phyloP scores from a whole-genome alignment of 1,139 yeast species.

The Suhomyces terraborum region DNA sequence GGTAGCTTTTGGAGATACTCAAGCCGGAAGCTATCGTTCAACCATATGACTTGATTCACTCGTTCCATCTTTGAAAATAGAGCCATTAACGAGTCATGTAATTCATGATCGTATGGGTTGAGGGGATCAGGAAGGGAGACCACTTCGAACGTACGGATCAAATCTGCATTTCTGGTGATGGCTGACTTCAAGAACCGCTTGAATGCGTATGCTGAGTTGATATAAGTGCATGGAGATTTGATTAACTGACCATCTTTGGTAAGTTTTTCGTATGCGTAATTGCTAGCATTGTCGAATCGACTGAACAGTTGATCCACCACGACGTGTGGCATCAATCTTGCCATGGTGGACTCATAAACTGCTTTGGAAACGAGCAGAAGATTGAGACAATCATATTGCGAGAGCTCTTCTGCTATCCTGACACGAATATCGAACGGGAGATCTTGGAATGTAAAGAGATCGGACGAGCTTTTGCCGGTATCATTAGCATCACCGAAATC shows the following conservation, averaged over 20 bases:
- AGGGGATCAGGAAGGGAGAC: conserved; percentile 39
- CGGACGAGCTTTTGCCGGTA: no score
- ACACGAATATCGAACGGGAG: conserved; percentile 44
- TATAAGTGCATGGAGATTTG: conserved; percentile 28
- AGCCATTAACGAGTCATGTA: conserved; percentile 20
- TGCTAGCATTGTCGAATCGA: conserved; percentile 37
- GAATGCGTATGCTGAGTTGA: conserved; percentile 38
- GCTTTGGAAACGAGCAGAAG: conserved; percentile 34
- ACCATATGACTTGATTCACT: conserved; percentile 36
- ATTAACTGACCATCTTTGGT: conserved; percentile 1
- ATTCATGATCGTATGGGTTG: conserved; percentile 33
- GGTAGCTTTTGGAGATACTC: conserved; percentile 29
- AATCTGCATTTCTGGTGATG: not conserved
- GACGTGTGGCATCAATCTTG: conserved; percentile 40
- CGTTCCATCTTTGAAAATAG: conserved; percentile 26
- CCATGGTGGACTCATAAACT: conserved; percentile 33
- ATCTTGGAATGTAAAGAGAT: conserved; percentile 18
- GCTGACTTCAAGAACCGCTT: conserved; percentile 29
- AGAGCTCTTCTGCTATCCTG: conserved; percentile 33
- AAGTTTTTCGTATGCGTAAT: conserved; percentile 16
- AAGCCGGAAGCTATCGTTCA: conserved; percentile 34
- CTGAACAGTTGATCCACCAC: conserved; percentile 42
- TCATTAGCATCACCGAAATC: no score
- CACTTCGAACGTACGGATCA: conserved; percentile 26
- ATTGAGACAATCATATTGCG: conserved; percentile 45